Conservation (phyloP, 805 yeast genomes). For the Tetrapisispora arboricola region DNA sequence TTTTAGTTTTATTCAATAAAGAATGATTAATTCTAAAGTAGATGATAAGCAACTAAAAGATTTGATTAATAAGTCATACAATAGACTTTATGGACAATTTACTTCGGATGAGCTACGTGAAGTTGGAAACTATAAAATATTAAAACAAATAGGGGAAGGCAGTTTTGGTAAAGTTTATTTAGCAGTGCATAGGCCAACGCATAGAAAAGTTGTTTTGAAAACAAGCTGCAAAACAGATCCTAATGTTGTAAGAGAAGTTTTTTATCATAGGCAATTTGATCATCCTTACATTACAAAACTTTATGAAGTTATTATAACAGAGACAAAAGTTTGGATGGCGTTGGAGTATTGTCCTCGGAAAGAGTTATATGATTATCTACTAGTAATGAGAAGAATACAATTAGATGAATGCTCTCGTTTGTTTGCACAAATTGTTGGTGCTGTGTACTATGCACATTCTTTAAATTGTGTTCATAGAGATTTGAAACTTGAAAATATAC, state of each 20-base stretch:
- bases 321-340: constrained; percentile 72
- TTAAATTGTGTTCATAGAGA: constrained; percentile 78
- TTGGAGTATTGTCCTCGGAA: constrained; percentile 82
- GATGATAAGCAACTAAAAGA: constrained; percentile 27
- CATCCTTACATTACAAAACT: constrained; percentile 78
- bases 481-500: constrained; percentile 68
- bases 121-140: constrained; percentile 72
- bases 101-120: constrained; percentile 41
- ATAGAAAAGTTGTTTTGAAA: constrained; percentile 73
- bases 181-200: constrained; percentile 68
- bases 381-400: constrained; percentile 41
- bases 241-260: constrained; percentile 81
- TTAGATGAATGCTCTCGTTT: constrained; percentile 40
- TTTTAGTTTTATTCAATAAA: no score
- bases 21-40: constrained; percentile 15
- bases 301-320: constrained; percentile 79
- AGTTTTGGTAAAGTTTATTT: constrained; percentile 86
- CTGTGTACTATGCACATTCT: constrained; percentile 61
- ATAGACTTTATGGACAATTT: constrained; percentile 43
- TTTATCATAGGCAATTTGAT: constrained; percentile 72
- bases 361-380: constrained; percentile 60
- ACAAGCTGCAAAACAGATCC: constrained; percentile 71
- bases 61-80: constrained; percentile 52
- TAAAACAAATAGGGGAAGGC: constrained; percentile 78
- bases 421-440: constrained; percentile 54